A percentile compares a stretch with the other conserved stretches of the same genome.
These are phyloP conservation scores for Tetracladium setigerum DNA, from an alignment of 495 filamentous ascomycete genomes.

Conservation along the genomic window DNA sequence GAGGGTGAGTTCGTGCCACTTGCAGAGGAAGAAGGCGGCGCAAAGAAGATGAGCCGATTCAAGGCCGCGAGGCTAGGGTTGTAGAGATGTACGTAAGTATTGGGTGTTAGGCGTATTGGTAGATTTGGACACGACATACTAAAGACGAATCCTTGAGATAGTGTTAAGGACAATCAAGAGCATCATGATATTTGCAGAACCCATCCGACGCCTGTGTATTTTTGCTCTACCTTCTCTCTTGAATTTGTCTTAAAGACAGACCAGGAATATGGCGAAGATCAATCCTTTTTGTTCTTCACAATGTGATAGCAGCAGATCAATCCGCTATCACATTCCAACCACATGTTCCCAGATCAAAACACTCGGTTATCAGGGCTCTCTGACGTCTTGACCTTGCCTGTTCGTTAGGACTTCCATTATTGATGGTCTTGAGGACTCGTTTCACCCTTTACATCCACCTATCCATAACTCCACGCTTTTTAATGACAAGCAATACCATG, in stretches of 20 bases:
- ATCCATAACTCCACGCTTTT: background rate
- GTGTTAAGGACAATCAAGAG: background rate
- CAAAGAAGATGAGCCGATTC: constrained; percentile 78
- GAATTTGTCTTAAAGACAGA: background rate
- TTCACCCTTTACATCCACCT: constrained; percentile 47
- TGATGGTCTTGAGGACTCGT: constrained; percentile 48
- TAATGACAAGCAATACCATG: background rate
- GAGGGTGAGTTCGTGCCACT: constrained; percentile 54
- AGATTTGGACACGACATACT: no score
- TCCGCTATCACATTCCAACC: constrained; percentile 44
- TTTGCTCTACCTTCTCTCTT: background rate
- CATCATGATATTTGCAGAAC: background rate
- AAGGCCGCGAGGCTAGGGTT: constrained; percentile 66
- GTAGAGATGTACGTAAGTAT: background rate
- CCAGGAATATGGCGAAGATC: constrained; percentile 1
- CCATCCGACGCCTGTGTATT: no score
- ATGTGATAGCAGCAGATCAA: constrained; percentile 30
- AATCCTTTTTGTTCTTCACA: background rate
- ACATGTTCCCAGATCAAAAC: constrained; percentile 43
- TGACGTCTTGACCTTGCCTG: constrained; percentile 40
- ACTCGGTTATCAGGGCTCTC: constrained; percentile 43
- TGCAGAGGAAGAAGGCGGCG: constrained; percentile 57
- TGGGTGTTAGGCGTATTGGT: constrained; percentile 20
- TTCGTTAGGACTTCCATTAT: constrained; percentile 23
- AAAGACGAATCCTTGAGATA: no score